Evolutionary conservation across 2,329 filamentous ascomycete genomes (phyloP).

Genomic region (Microthyrium microscopicum): DNA sequence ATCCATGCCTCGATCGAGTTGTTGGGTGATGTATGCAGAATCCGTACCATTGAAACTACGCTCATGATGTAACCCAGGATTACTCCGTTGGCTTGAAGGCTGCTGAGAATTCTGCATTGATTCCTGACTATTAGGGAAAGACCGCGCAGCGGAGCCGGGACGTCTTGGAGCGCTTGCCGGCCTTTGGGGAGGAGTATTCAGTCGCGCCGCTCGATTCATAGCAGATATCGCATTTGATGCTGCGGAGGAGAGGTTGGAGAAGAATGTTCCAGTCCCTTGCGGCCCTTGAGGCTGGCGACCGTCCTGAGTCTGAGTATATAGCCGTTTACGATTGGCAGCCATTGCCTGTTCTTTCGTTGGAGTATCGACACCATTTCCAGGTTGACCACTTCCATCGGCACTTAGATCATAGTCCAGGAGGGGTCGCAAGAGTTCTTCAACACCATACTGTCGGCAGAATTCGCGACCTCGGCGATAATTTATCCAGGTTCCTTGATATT

Average conservation of each 20-base stretch:
- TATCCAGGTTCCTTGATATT: conserved; percentile 99
- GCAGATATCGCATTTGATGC: conserved; percentile 87
- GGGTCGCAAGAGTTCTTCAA: conserved; percentile 59
- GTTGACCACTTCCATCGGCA: conserved; percentile 49
- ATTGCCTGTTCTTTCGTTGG: conserved; percentile 98
- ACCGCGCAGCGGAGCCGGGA: too few species aligned
- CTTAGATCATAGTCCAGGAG: conserved; percentile 68
- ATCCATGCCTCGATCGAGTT: conserved; percentile 21
- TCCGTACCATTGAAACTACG: conserved; percentile 55
- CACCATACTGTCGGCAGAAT: conserved; percentile 65
- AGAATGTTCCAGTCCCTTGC: conserved; percentile 64
- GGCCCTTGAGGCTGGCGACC: conserved; percentile 32
- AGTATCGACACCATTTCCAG: conserved; percentile 68
- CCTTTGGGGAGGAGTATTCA: conserved; percentile 70
- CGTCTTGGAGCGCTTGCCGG: conserved; percentile 44
- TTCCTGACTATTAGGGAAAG: conserved; percentile 55
- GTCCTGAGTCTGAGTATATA: conserved; percentile 66
- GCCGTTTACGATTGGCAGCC: conserved; percentile 76
- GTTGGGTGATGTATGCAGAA: conserved; percentile 49
- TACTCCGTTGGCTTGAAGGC: conserved; percentile 66
- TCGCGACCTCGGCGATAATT: conserved; percentile 82
- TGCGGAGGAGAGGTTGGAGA: conserved; percentile 89
- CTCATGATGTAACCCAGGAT: conserved; percentile 53
- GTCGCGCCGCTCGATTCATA: conserved; percentile 78
- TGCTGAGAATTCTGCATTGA: conserved; percentile 51